phyloP scores from a whole-genome alignment of 345 rosid species.

The Populus pruinosa region DNA sequence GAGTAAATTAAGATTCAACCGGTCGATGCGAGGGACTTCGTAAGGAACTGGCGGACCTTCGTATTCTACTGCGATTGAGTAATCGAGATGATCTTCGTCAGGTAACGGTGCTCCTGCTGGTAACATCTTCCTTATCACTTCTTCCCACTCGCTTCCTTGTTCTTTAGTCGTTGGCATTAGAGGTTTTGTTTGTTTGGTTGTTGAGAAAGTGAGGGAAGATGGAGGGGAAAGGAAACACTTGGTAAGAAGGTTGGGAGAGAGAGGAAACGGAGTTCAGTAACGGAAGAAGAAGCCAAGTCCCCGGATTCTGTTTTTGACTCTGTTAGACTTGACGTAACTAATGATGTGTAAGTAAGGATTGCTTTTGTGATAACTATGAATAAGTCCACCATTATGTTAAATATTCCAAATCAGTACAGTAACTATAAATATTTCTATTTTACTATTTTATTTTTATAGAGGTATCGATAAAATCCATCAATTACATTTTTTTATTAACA shows the following conservation, averaged over 20 bases:
- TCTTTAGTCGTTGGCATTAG: not conserved
- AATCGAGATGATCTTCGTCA: slow-evolving; percentile 36
- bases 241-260: not conserved
- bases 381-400: not conserved
- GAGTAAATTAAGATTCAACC: slow-evolving; percentile 28
- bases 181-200: not conserved
- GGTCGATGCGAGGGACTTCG: slow-evolving; percentile 47
- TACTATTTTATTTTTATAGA: not conserved
- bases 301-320: not conserved
- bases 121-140: slow-evolving; percentile 15
- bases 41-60: slow-evolving; percentile 53
- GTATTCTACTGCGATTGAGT: slow-evolving; percentile 56
- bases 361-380: not conserved
- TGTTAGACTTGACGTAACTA: not conserved
- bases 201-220: not conserved
- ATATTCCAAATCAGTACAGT: not conserved
- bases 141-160: slow-evolving; percentile 11
- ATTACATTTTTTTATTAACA: not conserved
- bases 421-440: not conserved
- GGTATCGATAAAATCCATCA: not conserved
- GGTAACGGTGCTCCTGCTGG: slow-evolving; percentile 24
- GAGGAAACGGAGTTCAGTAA: not conserved
- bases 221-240: not conserved
- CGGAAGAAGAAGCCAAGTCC: not conserved
- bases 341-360: not conserved